Percentiles rank a stretch among this genome's conserved stretches.
phyloP scores from a whole-genome alignment of 306 rosid genomes.

The Cajanus cajan region DNA sequence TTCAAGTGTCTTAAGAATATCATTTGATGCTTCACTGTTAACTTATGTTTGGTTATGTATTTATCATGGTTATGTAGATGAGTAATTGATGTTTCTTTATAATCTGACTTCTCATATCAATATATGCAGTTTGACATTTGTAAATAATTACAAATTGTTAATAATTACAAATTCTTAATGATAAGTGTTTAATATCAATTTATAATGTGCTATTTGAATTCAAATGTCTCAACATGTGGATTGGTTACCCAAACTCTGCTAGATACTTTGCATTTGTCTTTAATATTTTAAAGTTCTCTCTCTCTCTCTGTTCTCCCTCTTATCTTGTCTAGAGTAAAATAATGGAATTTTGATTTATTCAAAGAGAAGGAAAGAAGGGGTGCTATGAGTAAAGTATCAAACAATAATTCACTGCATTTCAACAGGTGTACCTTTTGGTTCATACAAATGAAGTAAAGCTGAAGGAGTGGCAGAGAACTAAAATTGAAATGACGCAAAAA shows the following conservation, averaged over 20 bases:
- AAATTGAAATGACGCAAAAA: slow-evolving; percentile 37
- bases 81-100: too few species aligned
- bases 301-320: neutral
- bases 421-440: slow-evolving; percentile 87
- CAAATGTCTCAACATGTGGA: slow-evolving; percentile 11
- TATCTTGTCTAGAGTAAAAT: slow-evolving; percentile 23
- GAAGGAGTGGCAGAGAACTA: slow-evolving; percentile 50
- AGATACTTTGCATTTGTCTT: neutral
- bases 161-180: neutral
- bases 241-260: slow-evolving; percentile 16
- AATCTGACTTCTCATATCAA: slow-evolving; percentile 7
- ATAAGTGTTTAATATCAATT: neutral
- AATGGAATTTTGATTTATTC: slow-evolving; percentile 5
- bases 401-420: slow-evolving; percentile 28
- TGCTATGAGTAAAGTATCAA: slow-evolving; percentile 26
- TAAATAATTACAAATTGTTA: slow-evolving; percentile 1
- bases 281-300: neutral
- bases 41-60: neutral
- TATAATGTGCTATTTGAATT: slow-evolving; percentile 17
- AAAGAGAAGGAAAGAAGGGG: neutral
- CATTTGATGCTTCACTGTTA: slow-evolving; percentile 23
- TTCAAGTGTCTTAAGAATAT: slow-evolving; percentile 6
- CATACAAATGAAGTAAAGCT: slow-evolving; percentile 69
- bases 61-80: neutral
- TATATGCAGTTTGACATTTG: slow-evolving; percentile 16